Evolutionary conservation across 78 protist genomes (phyloP).

Genomic region (Guillardia theta): DNA sequence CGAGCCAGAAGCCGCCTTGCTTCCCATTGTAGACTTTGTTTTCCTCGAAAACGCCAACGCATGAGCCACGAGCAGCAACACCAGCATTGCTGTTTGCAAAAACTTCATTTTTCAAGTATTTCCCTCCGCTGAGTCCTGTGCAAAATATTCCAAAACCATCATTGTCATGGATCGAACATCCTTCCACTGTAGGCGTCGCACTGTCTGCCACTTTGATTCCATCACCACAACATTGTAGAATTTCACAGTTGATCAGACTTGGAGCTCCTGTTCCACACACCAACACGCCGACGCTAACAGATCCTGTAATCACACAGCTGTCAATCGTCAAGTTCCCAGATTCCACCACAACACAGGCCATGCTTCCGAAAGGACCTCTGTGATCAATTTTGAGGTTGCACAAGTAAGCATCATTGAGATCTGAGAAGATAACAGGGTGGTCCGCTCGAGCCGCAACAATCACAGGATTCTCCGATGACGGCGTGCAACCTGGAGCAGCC

Average conservation of each 20-base stretch:
- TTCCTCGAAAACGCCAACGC: neutral
- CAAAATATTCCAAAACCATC: neutral
- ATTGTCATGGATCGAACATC: neutral
- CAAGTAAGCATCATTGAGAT: neutral
- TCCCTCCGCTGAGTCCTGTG: neutral
- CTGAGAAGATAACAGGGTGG: neutral
- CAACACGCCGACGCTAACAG: neutral
- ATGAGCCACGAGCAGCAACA: neutral
- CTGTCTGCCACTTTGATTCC: neutral
- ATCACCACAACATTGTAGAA: neutral
- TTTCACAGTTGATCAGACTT: neutral
- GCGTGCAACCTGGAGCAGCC: neutral
- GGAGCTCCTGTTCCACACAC: neutral
- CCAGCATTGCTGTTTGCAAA: constrained; percentile 9
- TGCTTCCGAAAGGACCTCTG: neutral
- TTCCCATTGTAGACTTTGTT: neutral
- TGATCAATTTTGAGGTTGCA: neutral
- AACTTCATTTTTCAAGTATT: neutral
- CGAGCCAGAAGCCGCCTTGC: constrained; percentile 23
- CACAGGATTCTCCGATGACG: neutral
- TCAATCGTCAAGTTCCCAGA: neutral
- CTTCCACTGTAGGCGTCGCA: neutral
- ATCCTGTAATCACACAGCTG: neutral
- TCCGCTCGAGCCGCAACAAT: neutral
- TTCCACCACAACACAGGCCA: neutral